Evolutionary conservation across 1,284 basidiomycete genomes (phyloP).

Genomic region (Cutaneotrichosporon mucoides): DNA sequence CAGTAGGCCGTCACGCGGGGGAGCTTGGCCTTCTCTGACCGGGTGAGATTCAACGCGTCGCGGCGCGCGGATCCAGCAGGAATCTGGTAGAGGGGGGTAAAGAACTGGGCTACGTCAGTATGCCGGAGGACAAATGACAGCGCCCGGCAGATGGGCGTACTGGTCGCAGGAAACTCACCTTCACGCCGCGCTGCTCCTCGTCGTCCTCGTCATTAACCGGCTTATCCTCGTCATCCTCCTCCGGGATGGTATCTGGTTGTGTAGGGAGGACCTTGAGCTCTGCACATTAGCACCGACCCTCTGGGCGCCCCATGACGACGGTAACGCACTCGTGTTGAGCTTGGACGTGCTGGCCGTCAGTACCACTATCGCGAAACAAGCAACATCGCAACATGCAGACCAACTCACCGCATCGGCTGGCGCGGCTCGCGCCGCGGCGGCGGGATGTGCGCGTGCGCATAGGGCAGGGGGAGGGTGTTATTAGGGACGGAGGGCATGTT

Average conservation of each 20-base stretch:
- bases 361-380: background rate
- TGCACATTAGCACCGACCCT: conserved; percentile 49
- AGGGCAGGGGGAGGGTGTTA: conserved; percentile 42
- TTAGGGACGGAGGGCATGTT: conserved; percentile 24
- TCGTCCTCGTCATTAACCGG: conserved; percentile 31
- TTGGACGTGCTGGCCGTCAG: conserved; percentile 62
- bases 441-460: conserved; percentile 33
- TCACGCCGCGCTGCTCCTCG: conserved; percentile 55
- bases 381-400: background rate
- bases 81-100: conserved; percentile 85
- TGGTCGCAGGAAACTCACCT: conserved; percentile 53
- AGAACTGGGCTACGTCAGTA: conserved; percentile 57
- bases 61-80: conserved; percentile 89
- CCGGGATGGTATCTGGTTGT: conserved; percentile 64
- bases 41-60: conserved; percentile 83
- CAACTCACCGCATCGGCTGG: conserved; percentile 47
- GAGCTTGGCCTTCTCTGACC: conserved; percentile 87
- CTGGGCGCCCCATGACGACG: background rate
- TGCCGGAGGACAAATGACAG: background rate
- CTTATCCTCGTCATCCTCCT: conserved; percentile 57
- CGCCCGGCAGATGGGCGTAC: too few species aligned
- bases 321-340: conserved; percentile 45
- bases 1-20: conserved; percentile 95
- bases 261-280: conserved; percentile 90
- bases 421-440: conserved; percentile 39